Percentiles rank a stretch among this genome's conserved stretches.
Conservation (phyloP, 192 early-diverging fungal species). For the Entomortierella beljakovae region DNA sequence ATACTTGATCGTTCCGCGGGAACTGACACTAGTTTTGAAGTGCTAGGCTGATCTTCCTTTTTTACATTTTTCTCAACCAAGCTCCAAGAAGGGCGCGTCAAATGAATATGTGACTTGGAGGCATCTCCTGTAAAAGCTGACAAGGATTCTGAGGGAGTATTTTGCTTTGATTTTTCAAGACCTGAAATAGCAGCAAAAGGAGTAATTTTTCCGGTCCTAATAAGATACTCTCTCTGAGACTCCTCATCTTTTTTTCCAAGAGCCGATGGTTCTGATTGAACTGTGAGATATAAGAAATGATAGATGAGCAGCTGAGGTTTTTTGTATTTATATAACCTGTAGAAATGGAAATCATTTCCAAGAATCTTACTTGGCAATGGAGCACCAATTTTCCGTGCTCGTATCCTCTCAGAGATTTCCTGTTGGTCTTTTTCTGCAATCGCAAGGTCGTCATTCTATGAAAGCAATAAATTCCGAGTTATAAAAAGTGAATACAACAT, state of each 20-base stretch:
- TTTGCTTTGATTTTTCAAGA: slow-evolving; percentile 35
- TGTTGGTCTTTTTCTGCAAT: slow-evolving; percentile 50
- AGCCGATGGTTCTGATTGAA: slow-evolving; percentile 10
- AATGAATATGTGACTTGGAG: slow-evolving; percentile 32
- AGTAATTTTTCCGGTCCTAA: slow-evolving; percentile 75
- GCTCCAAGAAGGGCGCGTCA: slow-evolving; percentile 27
- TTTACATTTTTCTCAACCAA: slow-evolving; percentile 25
- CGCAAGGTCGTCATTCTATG: slow-evolving; percentile 23
- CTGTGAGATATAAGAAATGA: not conserved
- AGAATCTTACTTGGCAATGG: slow-evolving; percentile 19
- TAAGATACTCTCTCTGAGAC: slow-evolving; percentile 72
- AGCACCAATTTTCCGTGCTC: slow-evolving; percentile 21
- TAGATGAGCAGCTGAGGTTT: not conserved
- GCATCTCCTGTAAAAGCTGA: not conserved
- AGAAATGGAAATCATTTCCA: no score
- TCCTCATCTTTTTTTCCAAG: slow-evolving; percentile 53
- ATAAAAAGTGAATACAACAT: not conserved
- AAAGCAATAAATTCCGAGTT: not conserved
- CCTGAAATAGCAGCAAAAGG: slow-evolving; percentile 66
- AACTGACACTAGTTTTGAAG: not conserved
- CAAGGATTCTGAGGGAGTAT: not conserved
- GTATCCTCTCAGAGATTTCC: slow-evolving; percentile 61
- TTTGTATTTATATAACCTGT: no score
- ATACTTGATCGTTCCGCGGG: slow-evolving; percentile 40
- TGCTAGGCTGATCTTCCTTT: not conserved